A percentile compares a stretch with the other conserved stretches of the same genome.
These are phyloP conservation scores for Penicillium malachiteum DNA, from an alignment of 495 filamentous ascomycete genomes.

Conservation along the genomic window DNA sequence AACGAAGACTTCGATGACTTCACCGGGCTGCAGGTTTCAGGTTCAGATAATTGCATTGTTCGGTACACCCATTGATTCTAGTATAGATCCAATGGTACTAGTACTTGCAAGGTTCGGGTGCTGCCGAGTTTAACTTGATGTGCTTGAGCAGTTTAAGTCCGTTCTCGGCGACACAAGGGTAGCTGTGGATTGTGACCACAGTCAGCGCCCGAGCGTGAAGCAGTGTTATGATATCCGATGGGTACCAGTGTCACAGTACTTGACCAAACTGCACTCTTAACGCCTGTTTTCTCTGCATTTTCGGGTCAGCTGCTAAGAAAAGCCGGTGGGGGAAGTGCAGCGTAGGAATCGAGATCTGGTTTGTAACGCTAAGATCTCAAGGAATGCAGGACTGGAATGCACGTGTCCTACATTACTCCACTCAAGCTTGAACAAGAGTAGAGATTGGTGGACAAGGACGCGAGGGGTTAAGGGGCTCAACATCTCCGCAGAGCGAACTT, in stretches of 20 bases:
- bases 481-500: too few species aligned
- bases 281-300: background rate
- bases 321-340: background rate
- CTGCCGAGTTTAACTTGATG: conserved; percentile 4
- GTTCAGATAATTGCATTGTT: background rate
- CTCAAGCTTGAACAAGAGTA: background rate
- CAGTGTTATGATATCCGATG: too few species aligned
- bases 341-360: conserved; percentile 8
- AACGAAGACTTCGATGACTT: too few species aligned
- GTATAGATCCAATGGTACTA: background rate
- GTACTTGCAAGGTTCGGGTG: conserved; percentile 1
- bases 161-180: conserved; percentile 7
- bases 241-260: too few species aligned
- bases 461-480: too few species aligned
- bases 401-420: conserved; percentile 17
- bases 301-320: background rate
- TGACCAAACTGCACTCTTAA: background rate
- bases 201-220: too few species aligned
- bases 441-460: background rate
- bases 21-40: too few species aligned
- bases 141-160: background rate
- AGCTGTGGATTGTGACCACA: too few species aligned
- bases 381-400: conserved; percentile 19
- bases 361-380: conserved; percentile 17
- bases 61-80: background rate